Base-by-base conservation (phyloP, 1,284 basidiomycete genomes). In the Coniferiporia sulphurascens region DNA sequence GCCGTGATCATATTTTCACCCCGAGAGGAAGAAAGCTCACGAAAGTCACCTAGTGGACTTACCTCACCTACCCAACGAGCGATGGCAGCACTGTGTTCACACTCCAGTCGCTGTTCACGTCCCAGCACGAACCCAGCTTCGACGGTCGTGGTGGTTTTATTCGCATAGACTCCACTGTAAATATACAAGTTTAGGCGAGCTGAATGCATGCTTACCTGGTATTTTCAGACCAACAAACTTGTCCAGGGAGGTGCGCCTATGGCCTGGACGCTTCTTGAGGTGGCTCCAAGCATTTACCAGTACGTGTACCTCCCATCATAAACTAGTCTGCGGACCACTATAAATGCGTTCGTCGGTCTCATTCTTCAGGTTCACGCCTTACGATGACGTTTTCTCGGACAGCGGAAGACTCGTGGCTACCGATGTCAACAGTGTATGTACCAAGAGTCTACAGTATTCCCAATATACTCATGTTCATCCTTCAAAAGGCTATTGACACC, bases 181-280 rank as follows among this genome's bases (percentile, higher is more conserved):
- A 52, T 34, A 13, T n/a, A 34, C 17, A 12, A 12, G 15, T 35
- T 12, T 15, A 27, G 15, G 34, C 32, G 3, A 17, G 51, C 15
- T 13, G 27, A 48, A 48, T 34, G 15, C 13, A 48, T 19, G 32
- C 43, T 43, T 9, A 13, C 15, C 8, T 38, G 21, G 1, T 50
- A 3, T 13, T 17, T n/a, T 12, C 38, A 55, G 58, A 55, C 52
- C 12, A 53, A 59, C 44, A 53, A 52, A 49, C 38, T 60, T 13
- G 55, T 56, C 4, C 59, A 60, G 12, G 54, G 55, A 32, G 55
- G 59, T 48, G 48, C 48, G 12, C 59, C 59, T 2, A n/a, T 50
- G 41, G 55, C 59, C 5, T 60, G 59, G 59, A 60, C 43, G 27
- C 59, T 56, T 46, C 27, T 56, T n/a, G 48, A 56, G 13, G 55